phyloP scores from a whole-genome alignment of 1,284 basidiomycete genomes.

The Coniferiporia weirii region DNA sequence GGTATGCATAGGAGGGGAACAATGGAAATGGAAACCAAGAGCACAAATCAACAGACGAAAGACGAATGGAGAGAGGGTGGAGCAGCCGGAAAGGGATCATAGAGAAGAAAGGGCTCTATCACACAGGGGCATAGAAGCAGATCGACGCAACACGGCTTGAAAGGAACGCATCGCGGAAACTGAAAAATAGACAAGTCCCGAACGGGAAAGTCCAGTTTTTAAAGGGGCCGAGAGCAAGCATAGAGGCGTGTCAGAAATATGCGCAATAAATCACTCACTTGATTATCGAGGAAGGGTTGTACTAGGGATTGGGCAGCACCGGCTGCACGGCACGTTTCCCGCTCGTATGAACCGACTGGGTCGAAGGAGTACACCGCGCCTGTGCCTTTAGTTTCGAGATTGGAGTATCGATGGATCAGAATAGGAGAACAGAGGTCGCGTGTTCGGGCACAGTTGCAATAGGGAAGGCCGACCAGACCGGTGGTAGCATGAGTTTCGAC shows the following conservation, averaged over 20 bases:
- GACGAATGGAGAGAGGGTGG: background rate
- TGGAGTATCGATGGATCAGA: background rate
- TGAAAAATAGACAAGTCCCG: background rate
- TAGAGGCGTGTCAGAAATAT: constrained; percentile 15
- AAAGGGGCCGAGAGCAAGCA: background rate
- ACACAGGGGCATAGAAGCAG: background rate
- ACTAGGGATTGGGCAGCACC: constrained; percentile 87
- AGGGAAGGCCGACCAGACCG: background rate
- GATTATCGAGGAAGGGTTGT: constrained; percentile 95
- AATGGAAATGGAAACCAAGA: background rate
- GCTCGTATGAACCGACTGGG: constrained; percentile 93
- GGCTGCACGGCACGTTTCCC: constrained; percentile 89
- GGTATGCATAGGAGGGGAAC: background rate
- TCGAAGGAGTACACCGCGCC: constrained; percentile 97
- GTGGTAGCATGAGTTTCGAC: background rate
- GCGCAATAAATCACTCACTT: constrained; percentile 47
- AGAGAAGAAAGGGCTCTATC: background rate
- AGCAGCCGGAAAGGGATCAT: background rate
- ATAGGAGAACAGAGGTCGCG: background rate
- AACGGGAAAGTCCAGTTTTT: background rate
- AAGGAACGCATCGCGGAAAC: background rate
- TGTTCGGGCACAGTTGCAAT: background rate
- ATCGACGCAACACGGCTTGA: background rate
- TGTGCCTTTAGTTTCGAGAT: constrained; percentile 49
- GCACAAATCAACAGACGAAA: background rate